These are phyloP conservation scores for Penicillium turbatum DNA, from an alignment of 495 filamentous ascomycete genomes.

Conservation along the genomic window DNA sequence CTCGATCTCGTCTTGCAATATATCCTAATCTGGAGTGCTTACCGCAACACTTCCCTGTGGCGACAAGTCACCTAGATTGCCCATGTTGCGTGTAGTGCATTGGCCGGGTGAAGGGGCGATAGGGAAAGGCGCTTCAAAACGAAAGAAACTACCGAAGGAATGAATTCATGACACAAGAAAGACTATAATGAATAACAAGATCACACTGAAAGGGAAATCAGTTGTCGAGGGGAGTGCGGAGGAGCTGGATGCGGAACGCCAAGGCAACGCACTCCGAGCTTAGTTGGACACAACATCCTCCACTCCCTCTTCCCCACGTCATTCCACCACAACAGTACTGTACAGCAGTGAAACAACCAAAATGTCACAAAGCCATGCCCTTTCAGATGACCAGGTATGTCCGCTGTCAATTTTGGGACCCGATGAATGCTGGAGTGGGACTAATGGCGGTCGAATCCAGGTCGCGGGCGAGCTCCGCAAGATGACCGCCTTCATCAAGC, in stretches of 20 bases:
- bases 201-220: constrained; percentile 2
- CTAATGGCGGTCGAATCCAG: constrained; percentile 42
- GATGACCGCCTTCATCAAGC: constrained; percentile 99
- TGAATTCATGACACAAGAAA: constrained; percentile 21
- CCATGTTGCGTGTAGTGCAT: constrained; percentile 51
- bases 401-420: not conserved
- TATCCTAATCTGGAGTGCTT: constrained; percentile 27
- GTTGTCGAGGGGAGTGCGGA: constrained; percentile 13
- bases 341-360: constrained; percentile 36
- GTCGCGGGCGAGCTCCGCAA: constrained; percentile 95
- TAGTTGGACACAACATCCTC: constrained; percentile 23
- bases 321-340: constrained; percentile 13
- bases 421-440: constrained; percentile 1
- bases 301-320: constrained; percentile 22
- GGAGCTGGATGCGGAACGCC: constrained; percentile 24
- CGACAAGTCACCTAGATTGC: constrained; percentile 76
- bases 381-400: constrained; percentile 93
- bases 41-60: constrained; percentile 83
- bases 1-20: constrained; percentile 4
- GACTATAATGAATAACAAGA: constrained; percentile 5
- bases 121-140: constrained; percentile 20
- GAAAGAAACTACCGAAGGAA: constrained; percentile 16
- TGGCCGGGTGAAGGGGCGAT: constrained; percentile 17
- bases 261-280: constrained; percentile 26
- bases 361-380: constrained; percentile 89